Evolutionary conservation across 1,284 basidiomycete genomes (phyloP).

Genomic region (Sanghuangporus weigelae): DNA sequence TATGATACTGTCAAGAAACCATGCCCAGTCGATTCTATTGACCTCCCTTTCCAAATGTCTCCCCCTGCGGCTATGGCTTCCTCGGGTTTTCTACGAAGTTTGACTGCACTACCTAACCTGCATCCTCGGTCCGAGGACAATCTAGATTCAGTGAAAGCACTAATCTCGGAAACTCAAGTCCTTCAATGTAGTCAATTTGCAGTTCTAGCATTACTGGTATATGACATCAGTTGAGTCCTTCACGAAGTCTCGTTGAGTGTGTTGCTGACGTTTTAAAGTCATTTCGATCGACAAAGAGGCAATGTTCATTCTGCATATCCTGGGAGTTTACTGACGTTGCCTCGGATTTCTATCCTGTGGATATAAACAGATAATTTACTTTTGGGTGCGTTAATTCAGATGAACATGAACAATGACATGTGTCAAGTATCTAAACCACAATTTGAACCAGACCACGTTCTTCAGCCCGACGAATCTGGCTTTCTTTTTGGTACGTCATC

Average conservation of each 20-base stretch:
- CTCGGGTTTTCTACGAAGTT: too few relatives aligned
- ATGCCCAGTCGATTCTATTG: too few relatives aligned
- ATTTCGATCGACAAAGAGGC: neutral
- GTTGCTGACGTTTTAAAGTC: neutral
- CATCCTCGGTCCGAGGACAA: too few relatives aligned
- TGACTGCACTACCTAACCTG: too few relatives aligned
- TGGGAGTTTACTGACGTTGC: too few relatives aligned
- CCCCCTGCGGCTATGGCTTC: too few relatives aligned
- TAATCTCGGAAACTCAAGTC: neutral
- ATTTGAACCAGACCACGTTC: neutral
- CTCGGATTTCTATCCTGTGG: neutral
- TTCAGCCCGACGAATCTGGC: neutral
- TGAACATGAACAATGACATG: too few relatives aligned
- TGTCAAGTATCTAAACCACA: too few relatives aligned
- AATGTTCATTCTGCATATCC: neutral
- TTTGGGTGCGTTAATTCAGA: neutral
- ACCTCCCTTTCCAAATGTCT: too few relatives aligned
- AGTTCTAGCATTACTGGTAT: neutral
- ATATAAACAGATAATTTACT: neutral
- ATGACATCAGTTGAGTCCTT: neutral
- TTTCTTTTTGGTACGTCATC: neutral
- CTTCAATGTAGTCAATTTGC: neutral
- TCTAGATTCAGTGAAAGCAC: neutral
- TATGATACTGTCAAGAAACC: too few relatives aligned
- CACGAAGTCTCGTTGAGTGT: neutral